Base-by-base conservation (phyloP, 768 basidiomycete genomes). In the Suillus cothurnatus region DNA sequence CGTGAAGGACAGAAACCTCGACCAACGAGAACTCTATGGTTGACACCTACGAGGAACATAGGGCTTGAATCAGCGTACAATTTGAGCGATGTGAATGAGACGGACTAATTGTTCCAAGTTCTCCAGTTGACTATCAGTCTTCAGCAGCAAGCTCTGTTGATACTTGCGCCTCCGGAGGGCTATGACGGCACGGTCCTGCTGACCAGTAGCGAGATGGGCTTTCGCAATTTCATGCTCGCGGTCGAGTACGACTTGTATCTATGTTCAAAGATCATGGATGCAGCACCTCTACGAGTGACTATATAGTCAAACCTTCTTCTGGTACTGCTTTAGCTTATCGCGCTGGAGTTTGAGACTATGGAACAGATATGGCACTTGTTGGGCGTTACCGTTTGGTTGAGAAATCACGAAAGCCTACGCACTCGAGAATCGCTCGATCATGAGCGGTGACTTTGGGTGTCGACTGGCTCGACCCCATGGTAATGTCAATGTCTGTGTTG, bases 391-490 rank as follows among this genome's bases (percentile, higher is more conserved):
- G 67, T 57, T 45, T 59, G 62, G 14, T 43, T 70, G 43, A 61
- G 61, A 70, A 58, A 64, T 62, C 60, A 65, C 32, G 66, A 64
- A 65, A 63, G 26, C 34, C 69, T 28, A 84, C 93, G 75, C 68
- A 99, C 97, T 98, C 97, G 66, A 99, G 85, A 67, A 99, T 92
- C 52, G 97, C 97, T 68, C 91, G 87, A 77, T 99, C 97, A 73
- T 96, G 96, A 34, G 87, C 81, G 23, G 97, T 98, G 68, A 99
- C 88, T 82, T 93, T 97, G 57, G 94, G 94, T 39, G 83, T 77
- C 43, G 92, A 93, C 76, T 92, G 89, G 69, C 81, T 85, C 71
- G 77, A 83, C 64, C 91, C 91, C 91, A 93, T 93, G 61, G 41
- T 62, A 38, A 47, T 65, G 34, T 62, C 62, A 43, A 55, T 65